phyloP scores from a whole-genome alignment of 139 green algal genomes.

The Chlorella sp. region DNA sequence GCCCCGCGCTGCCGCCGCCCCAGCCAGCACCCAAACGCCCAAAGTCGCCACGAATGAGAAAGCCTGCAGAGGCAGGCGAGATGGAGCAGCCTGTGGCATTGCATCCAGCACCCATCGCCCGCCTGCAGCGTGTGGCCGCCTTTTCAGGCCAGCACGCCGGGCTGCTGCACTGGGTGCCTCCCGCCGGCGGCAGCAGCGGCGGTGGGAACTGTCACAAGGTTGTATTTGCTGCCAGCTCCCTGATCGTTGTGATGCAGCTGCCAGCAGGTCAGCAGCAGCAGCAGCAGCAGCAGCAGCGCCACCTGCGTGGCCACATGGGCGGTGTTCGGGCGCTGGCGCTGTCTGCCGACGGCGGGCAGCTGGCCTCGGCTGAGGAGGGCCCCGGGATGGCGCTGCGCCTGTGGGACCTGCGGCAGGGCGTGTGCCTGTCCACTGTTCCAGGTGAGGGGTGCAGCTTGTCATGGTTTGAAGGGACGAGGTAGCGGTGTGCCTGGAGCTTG shows the following conservation, averaged over 20 bases:
- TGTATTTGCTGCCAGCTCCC: constrained; percentile 63
- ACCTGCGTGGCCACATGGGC: constrained; percentile 65
- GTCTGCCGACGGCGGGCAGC: constrained; percentile 49
- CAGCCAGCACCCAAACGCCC: background rate
- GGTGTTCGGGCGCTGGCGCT: constrained; percentile 70
- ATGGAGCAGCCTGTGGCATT: background rate
- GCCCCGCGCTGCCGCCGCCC: background rate
- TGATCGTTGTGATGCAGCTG: constrained; percentile 61
- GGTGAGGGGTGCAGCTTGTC: constrained; percentile 21
- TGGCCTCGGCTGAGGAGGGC: constrained; percentile 81
- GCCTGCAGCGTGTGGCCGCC: constrained; percentile 60
- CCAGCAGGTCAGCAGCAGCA: background rate
- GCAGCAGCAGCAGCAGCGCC: constrained; percentile 23
- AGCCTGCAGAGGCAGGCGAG: background rate
- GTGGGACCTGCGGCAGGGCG: constrained; percentile 69
- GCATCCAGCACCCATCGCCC: constrained; percentile 44
- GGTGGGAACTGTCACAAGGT: constrained; percentile 44
- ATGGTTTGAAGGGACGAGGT: too few species aligned
- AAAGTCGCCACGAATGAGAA: background rate
- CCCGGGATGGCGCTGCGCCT: constrained; percentile 68
- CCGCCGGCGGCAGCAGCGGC: background rate
- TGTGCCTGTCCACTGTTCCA: constrained; percentile 65
- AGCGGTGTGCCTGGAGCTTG: background rate
- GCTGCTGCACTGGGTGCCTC: constrained; percentile 10
- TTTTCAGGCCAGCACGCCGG: constrained; percentile 22